Percentiles rank a stretch among this genome's conserved stretches.
phyloP scores from a whole-genome alignment of 2,329 filamentous ascomycete genomes.

The Aphanoascus verrucosus region DNA sequence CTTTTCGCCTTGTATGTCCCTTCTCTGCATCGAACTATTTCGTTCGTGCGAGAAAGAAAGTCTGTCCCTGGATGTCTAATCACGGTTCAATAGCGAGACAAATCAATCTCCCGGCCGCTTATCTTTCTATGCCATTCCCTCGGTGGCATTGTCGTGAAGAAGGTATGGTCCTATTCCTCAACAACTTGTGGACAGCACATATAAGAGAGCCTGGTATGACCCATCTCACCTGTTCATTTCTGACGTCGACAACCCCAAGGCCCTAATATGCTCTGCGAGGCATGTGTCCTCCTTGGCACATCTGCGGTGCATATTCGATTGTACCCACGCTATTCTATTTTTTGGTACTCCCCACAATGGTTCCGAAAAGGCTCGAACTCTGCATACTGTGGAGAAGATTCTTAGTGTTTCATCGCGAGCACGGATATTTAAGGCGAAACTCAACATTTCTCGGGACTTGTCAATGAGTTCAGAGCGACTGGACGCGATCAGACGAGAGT shows the following conservation, averaged over 20 bases:
- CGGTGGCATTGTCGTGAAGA: conserved; percentile 34
- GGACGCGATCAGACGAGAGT: conserved; percentile 33
- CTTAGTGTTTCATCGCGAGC: conserved; percentile 23
- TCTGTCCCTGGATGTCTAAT: not conserved
- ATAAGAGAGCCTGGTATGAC: not conserved
- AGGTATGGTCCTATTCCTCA: conserved; percentile 20
- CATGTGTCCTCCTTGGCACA: conserved; percentile 20
- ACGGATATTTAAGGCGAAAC: conserved; percentile 19
- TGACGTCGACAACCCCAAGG: conserved; percentile 18
- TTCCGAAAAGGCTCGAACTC: conserved; percentile 25
- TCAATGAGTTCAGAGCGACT: conserved; percentile 36
- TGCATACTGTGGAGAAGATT: conserved; percentile 22
- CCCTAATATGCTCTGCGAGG: conserved; percentile 27
- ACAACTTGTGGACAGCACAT: not conserved
- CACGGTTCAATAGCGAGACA: conserved; percentile 20
- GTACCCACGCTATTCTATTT: conserved; percentile 30
- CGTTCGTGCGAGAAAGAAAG: not conserved
- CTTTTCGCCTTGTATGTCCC: conserved; percentile 24
- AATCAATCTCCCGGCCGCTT: conserved; percentile 27
- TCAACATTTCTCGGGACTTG: conserved; percentile 46
- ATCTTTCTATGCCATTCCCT: conserved; percentile 36
- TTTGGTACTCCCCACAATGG: conserved; percentile 32
- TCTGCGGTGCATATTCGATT: conserved; percentile 30
- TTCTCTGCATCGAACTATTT: not conserved
- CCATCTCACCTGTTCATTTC: not conserved